Conservation (phyloP, 2,329 filamentous ascomycete species). For the Geoglossum cookeanum region DNA sequence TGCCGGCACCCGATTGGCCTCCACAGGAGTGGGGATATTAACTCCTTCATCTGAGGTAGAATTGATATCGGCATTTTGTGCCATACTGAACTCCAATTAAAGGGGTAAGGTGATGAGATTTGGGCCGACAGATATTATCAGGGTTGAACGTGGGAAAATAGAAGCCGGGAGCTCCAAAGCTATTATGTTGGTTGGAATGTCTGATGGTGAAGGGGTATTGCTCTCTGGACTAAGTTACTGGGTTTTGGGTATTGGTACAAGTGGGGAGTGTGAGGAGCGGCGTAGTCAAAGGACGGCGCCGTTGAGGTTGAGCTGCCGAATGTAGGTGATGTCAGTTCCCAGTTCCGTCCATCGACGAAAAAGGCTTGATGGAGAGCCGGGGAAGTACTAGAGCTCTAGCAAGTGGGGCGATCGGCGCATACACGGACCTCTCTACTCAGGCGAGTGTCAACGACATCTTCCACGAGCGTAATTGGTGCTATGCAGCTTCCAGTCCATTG, state of each 20-base stretch:
- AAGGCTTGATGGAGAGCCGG: neutral
- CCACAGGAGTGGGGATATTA: neutral
- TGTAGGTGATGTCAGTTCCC: neutral
- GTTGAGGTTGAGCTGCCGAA: neutral
- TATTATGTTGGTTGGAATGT: too few relatives aligned
- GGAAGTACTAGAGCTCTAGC: neutral
- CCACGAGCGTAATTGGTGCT: constrained; percentile 3
- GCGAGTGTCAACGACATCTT: constrained; percentile 2
- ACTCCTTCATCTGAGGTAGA: neutral
- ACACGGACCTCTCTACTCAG: neutral
- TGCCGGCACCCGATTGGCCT: neutral
- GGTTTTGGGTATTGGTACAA: neutral
- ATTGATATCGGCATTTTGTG: neutral
- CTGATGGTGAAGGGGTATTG: too few relatives aligned
- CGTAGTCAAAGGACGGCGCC: too few relatives aligned
- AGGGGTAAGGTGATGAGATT: neutral
- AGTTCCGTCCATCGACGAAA: too few relatives aligned
- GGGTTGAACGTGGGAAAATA: neutral
- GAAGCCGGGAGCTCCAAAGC: too few relatives aligned
- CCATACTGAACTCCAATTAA: neutral
- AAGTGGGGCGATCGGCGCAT: neutral
- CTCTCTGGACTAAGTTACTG: neutral
- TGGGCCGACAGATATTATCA: neutral
- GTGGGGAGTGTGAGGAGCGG: too few relatives aligned
- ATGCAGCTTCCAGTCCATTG: constrained; percentile 1